Base-by-base conservation (phyloP, 768 basidiomycete species). In the Pleurotus pulmonarius region DNA sequence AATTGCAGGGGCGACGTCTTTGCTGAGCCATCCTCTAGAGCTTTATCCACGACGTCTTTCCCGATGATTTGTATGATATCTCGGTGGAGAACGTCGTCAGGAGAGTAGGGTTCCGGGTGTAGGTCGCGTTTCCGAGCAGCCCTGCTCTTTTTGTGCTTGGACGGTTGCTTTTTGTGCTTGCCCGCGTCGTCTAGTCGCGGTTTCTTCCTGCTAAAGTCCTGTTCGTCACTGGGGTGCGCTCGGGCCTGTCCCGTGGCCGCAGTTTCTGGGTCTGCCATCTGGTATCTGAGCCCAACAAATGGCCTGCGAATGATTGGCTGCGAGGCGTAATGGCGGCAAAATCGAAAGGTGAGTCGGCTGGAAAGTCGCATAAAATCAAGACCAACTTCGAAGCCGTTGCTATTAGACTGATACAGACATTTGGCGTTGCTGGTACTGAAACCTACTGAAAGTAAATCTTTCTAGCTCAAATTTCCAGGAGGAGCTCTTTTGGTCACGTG, bases 51-150 rank as follows among this genome's bases (percentile, higher is more conserved):
- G 6, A 71, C 72, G 13, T 83, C 81, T 45, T 71, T 54, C 1
- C 92, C 92, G 2, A 97, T 73, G 3, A 94, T 73, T 2, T 73
- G 76, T 26, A 81, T 65, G 20, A 94, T 79, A 56, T 97, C 93
- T 48, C 77, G 81, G 70, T 81, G 84, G 25, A 90, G 71, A 9
- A 94, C 88, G 63, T 94, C 91, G 20, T 87, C 88, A 13, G 81
- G 61, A 2, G 91, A 87, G 63, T 80, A 88, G 0, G 81, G 74
- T 47, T 91, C 91, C 1, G 85, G 82, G 38, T 45, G 48, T n/a
- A 40, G 5, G 49, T 51, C 18, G 54, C 26, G 26, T 24, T 48
- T 38, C 15, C 25, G 9, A 15, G 13, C 41, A 22, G 15, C 16
- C 4, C 41, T 40, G 55, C 53, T 45, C 29, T 49, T 45, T 18